Conservation (phyloP, 2,329 filamentous ascomycete genomes). For the Cladosporium halotolerans region DNA sequence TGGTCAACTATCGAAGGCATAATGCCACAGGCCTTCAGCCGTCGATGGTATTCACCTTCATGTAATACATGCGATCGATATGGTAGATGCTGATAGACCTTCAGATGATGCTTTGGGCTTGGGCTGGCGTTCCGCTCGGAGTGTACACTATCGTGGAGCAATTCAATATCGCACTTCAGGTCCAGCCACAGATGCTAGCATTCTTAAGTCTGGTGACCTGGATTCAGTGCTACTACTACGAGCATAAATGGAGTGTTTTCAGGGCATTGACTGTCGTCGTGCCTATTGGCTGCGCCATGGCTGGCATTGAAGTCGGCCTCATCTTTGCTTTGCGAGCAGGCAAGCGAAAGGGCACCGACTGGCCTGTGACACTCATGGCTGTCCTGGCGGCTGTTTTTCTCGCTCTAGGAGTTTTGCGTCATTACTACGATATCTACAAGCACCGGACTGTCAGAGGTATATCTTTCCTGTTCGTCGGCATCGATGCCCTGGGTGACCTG, state of each 20-base stretch:
- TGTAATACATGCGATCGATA: background rate
- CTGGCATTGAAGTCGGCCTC: conserved; percentile 52
- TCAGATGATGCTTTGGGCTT: conserved; percentile 61
- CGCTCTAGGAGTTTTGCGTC: conserved; percentile 58
- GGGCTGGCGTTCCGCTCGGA: conserved; percentile 61
- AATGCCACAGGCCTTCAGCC: conserved; percentile 60
- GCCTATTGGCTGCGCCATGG: conserved; percentile 52
- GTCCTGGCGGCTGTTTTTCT: conserved; percentile 57
- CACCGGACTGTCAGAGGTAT: conserved; percentile 64
- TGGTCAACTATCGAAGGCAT: conserved; percentile 61
- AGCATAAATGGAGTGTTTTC: conserved; percentile 49
- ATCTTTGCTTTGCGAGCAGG: conserved; percentile 51
- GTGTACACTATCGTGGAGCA: conserved; percentile 52
- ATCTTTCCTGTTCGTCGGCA: conserved; percentile 64
- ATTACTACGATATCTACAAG: conserved; percentile 64
- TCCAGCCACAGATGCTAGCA: conserved; percentile 54
- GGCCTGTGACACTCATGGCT: conserved; percentile 63
- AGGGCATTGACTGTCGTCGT: conserved; percentile 46
- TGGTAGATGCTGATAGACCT: background rate
- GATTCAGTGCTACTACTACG: conserved; percentile 52
- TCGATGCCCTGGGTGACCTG: conserved; percentile 63
- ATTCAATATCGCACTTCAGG: conserved; percentile 48
- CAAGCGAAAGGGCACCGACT: conserved; percentile 39
- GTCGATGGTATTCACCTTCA: conserved; percentile 43
- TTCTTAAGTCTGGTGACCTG: conserved; percentile 48